These are phyloP conservation scores for Tothia fuscella DNA, from an alignment of 2,329 filamentous ascomycete species.

Conservation along the genomic window DNA sequence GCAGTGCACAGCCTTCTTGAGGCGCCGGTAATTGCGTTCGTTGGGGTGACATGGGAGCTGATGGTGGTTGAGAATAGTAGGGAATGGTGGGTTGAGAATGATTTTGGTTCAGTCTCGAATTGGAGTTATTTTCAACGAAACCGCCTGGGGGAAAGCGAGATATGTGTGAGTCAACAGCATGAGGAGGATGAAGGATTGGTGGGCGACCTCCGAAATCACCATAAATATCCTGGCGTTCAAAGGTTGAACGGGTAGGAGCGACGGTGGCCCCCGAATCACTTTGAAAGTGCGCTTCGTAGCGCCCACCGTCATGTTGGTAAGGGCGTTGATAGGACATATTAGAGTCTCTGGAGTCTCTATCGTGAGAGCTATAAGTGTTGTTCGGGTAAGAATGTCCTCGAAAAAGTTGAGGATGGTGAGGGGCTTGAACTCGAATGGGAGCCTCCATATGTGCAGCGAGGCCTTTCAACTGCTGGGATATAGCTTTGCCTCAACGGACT, in stretches of 20 bases:
- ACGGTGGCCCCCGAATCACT: neutral
- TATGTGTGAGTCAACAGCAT: too few relatives aligned
- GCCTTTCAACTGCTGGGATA: neutral
- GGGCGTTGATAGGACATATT: neutral
- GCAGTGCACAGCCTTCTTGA: too few relatives aligned
- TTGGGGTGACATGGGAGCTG: too few relatives aligned
- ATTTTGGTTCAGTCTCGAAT: too few relatives aligned
- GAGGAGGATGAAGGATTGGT: neutral
- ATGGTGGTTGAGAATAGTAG: too few relatives aligned
- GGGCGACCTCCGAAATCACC: neutral
- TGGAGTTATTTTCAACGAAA: too few relatives aligned
- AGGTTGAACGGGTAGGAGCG: neutral
- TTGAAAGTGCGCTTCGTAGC: neutral
- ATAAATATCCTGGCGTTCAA: too few relatives aligned
- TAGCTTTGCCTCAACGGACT: too few relatives aligned
- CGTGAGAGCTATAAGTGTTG: neutral
- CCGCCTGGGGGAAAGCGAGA: too few relatives aligned
- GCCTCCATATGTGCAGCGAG: neutral
- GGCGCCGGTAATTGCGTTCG: too few relatives aligned
- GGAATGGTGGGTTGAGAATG: too few relatives aligned
- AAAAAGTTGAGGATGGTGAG: slow-evolving; percentile 2
- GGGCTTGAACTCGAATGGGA: slow-evolving; percentile 4
- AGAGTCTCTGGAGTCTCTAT: neutral
- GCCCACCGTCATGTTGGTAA: neutral
- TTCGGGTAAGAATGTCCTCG: slow-evolving; percentile 2